Base-by-base conservation (phyloP, 306 rosid genomes). In the Echinosophora koreensis region DNA sequence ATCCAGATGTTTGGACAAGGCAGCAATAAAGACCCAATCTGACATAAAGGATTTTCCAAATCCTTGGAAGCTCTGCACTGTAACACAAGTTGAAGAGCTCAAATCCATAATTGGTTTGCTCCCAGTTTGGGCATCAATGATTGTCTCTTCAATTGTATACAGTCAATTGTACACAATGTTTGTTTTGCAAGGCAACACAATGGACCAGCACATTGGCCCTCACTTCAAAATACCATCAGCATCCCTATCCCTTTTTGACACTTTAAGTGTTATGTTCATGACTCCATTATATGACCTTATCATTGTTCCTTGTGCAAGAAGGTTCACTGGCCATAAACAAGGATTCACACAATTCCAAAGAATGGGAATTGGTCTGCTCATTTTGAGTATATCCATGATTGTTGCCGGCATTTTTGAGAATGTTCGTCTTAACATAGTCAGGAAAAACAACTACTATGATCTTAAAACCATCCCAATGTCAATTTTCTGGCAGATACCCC, bases 111-210 rank as follows among this genome's bases (percentile, higher is more conserved):
- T 91, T 55, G 63, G 77, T 16, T 46, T 91, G 73, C 90, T 91
- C 63, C 97, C 98, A 12, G 76, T 93, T n/a, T 91, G 97, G 98
- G 97, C 97, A 41, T 15, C 91, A 10, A 79, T 93, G 34, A 93
- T 93, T 0, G 89, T 89, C 46, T 87, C 90, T 79, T 55, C 98
- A 49, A 80, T 94, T 0, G 98, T 91, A 6, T 93, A 88, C 82
- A 72, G 93, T 38, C 98, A 93, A 82, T 90, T 90, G 97, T 81
- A 63, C 90, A 93, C 97, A 59, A 88, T 93, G 98, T 93, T 93
- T 65, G 92, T 93, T 37, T 61, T 93, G 71, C 97, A 91, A 78
- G 98, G 97, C 64, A 89, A 93, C 87, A 88, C 91, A 80, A 47
- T 91, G 93, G 88, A 93, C 84, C 98, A 82, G 18, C 89, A 51